Conservation (phyloP, 768 basidiomycete genomes). For the Fistulinella prunicolor region DNA sequence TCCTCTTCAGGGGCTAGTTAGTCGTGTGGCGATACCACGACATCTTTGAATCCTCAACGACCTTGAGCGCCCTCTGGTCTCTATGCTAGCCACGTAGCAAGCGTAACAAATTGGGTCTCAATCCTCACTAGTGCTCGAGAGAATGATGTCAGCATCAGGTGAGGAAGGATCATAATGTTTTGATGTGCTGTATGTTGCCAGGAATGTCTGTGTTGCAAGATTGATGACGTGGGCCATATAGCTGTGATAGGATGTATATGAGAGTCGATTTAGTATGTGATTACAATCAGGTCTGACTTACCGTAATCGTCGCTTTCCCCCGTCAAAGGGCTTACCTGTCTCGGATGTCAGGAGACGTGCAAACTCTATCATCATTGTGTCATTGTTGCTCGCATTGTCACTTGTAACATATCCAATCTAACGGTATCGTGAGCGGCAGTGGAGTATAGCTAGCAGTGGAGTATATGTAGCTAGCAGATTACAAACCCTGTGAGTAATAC, state of each 20-base stretch:
- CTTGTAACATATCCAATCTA: constrained; percentile 37
- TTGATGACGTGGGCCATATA: constrained; percentile 1
- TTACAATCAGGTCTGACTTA: not conserved
- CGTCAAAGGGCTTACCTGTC: not conserved
- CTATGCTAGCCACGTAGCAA: too few relatives aligned
- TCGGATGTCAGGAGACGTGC: constrained; percentile 13
- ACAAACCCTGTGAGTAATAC: constrained; percentile 30
- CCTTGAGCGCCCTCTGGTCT: too few relatives aligned
- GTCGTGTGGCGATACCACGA: too few relatives aligned
- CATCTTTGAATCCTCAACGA: too few relatives aligned
- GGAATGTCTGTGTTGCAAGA: not conserved
- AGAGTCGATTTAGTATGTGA: not conserved
- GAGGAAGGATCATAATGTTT: not conserved
- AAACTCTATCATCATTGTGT: constrained; percentile 1
- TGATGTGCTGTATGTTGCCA: not conserved
- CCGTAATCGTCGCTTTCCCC: not conserved
- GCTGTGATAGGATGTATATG: not conserved
- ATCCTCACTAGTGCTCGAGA: not conserved
- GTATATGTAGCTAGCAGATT: constrained; percentile 4
- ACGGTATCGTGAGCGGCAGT: not conserved
- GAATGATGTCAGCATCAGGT: not conserved
- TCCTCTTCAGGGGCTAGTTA: too few relatives aligned
- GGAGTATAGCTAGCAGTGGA: too few relatives aligned
- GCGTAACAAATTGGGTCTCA: not conserved
- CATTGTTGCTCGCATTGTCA: constrained; percentile 1